These are phyloP conservation scores for Magnusiomyces suaveolens DNA, from an alignment of 1,139 yeast genomes.

Conservation along the genomic window DNA sequence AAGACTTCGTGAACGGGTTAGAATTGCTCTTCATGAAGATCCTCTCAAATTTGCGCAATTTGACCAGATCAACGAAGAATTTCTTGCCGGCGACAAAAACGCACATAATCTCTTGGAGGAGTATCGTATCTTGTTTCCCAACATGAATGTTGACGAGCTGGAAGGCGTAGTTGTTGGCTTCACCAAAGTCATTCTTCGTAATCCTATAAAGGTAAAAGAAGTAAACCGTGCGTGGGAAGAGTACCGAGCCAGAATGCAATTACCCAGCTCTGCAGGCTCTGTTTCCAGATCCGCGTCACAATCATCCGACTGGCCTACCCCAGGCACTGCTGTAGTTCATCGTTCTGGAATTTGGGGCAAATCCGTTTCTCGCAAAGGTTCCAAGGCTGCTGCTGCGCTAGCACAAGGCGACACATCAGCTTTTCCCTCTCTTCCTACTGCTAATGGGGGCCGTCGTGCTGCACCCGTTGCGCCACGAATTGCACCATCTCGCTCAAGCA, in stretches of 20 bases:
- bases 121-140: slow-evolving; percentile 47
- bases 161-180: slow-evolving; percentile 42
- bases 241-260: slow-evolving; percentile 13
- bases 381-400: background rate
- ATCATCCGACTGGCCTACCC: background rate
- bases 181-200: slow-evolving; percentile 28
- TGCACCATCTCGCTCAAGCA: background rate
- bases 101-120: slow-evolving; percentile 42
- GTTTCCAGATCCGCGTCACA: background rate
- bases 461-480: background rate
- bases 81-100: slow-evolving; percentile 38
- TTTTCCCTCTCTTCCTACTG: slow-evolving; percentile 3
- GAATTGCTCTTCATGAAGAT: slow-evolving; percentile 44
- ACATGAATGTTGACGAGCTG: slow-evolving; percentile 33
- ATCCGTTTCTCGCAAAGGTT: background rate
- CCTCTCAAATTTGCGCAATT: slow-evolving; percentile 42
- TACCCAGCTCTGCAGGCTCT: slow-evolving; percentile 5
- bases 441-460: background rate
- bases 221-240: slow-evolving; percentile 15
- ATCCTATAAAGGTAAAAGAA: slow-evolving; percentile 6
- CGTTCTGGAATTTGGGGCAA: background rate
- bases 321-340: no score
- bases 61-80: slow-evolving; percentile 41
- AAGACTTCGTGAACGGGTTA: slow-evolving; percentile 78
- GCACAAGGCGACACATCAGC: background rate